Evolutionary conservation across 2,329 filamentous ascomycete species (phyloP).

Genomic region (Cytospora leucostoma): DNA sequence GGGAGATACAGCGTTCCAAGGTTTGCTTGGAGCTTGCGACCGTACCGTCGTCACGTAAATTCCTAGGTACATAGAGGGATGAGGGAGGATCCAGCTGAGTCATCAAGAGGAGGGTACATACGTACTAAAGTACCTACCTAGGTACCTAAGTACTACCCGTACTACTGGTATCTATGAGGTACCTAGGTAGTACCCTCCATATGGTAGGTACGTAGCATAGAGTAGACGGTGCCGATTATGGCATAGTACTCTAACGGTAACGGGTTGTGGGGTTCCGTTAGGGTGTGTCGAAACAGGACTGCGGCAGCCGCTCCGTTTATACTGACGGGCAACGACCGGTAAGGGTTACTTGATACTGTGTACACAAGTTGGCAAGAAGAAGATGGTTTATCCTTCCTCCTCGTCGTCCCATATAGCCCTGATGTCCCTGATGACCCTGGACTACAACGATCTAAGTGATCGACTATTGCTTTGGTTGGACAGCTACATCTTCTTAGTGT

Average conservation of each 20-base stretch:
- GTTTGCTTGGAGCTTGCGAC: no score
- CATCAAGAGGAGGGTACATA: no score
- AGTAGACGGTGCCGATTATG: slow-evolving; percentile 23
- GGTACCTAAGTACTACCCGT: no score
- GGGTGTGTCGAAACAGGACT: slow-evolving; percentile 14
- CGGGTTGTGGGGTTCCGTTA: not conserved
- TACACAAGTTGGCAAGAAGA: not conserved
- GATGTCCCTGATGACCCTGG: not conserved
- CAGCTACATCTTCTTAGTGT: not conserved
- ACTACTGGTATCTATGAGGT: no score
- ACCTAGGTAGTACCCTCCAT: not conserved
- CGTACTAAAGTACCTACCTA: no score
- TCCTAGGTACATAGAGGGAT: no score
- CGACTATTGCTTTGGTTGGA: not conserved
- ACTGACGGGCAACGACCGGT: slow-evolving; percentile 5
- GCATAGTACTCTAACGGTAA: slow-evolving; percentile 11
- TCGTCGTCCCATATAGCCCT: not conserved
- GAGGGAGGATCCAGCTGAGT: no score
- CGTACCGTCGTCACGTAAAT: no score
- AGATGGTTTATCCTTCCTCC: not conserved
- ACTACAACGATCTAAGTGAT: not conserved
- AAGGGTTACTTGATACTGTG: no score
- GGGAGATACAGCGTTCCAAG: no score
- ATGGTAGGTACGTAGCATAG: slow-evolving; percentile 1
- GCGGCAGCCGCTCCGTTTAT: not conserved